These are phyloP conservation scores for Suillus bovinus DNA, from an alignment of 768 basidiomycete genomes.

Conservation along the genomic window DNA sequence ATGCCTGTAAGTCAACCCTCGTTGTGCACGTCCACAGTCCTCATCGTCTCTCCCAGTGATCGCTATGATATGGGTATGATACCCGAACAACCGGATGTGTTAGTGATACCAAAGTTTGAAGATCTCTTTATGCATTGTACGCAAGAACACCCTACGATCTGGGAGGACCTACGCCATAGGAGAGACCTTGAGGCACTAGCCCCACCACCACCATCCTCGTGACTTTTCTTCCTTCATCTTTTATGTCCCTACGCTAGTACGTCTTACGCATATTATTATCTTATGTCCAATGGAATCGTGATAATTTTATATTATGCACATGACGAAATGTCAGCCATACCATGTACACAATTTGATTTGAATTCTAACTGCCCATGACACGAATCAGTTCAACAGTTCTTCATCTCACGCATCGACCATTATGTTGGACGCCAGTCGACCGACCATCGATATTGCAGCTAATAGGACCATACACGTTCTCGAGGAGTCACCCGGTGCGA, in stretches of 20 bases:
- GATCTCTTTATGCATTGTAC: constrained; percentile 50
- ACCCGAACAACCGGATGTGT: constrained; percentile 30
- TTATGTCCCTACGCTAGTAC: constrained; percentile 2
- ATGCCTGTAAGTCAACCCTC: constrained; percentile 48
- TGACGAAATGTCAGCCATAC: background rate
- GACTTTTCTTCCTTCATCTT: background rate
- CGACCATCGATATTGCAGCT: background rate
- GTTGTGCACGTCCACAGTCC: background rate
- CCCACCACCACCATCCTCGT: background rate
- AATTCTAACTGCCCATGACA: background rate
- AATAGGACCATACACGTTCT: constrained; percentile 22
- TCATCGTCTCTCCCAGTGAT: constrained; percentile 17
- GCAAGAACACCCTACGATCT: constrained; percentile 48
- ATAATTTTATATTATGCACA: constrained; percentile 17
- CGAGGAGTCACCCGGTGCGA: constrained; percentile 37
- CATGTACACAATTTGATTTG: background rate
- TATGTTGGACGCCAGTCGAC: constrained; percentile 3
- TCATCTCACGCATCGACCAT: background rate
- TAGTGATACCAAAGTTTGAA: constrained; percentile 34
- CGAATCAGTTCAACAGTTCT: background rate
- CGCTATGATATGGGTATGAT: constrained; percentile 29
- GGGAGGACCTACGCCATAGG: constrained; percentile 40
- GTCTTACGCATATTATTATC: constrained; percentile 16
- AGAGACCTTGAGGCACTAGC: constrained; percentile 14
- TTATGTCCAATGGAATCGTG: constrained; percentile 14